Evolutionary conservation across 2,329 filamentous ascomycete species (phyloP).

Genomic region (Colletotrichum zoysiae): DNA sequence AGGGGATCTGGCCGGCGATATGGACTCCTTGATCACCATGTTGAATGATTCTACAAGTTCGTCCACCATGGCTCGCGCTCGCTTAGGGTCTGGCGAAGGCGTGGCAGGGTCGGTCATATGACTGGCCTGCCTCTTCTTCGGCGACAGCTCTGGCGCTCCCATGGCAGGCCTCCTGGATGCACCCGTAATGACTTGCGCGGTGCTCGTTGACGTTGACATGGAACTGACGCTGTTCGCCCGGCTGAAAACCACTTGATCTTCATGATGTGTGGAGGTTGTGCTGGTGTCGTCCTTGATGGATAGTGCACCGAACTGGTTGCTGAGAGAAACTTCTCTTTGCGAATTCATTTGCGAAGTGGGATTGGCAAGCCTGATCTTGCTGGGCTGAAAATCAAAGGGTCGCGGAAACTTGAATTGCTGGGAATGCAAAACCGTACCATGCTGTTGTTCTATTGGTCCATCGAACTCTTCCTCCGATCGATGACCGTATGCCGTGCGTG

Average conservation of each 20-base stretch:
- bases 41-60: slow-evolving; percentile 45
- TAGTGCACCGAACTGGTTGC: slow-evolving; percentile 54
- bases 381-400: slow-evolving; percentile 36
- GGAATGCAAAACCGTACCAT: slow-evolving; percentile 51
- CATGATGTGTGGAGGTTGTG: slow-evolving; percentile 42
- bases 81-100: slow-evolving; percentile 40
- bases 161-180: background rate
- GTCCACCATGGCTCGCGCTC: slow-evolving; percentile 42
- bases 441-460: slow-evolving; percentile 46
- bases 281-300: slow-evolving; percentile 53
- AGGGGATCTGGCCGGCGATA: slow-evolving; percentile 55
- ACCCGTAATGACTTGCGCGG: slow-evolving; percentile 45
- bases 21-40: slow-evolving; percentile 50
- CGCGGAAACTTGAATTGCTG: slow-evolving; percentile 30
- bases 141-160: slow-evolving; percentile 34
- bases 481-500: slow-evolving; percentile 56
- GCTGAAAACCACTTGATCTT: slow-evolving; percentile 62
- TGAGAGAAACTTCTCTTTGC: slow-evolving; percentile 60
- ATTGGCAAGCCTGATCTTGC: slow-evolving; percentile 47
- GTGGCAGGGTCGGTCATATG: slow-evolving; percentile 37
- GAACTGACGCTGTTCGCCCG: slow-evolving; percentile 44
- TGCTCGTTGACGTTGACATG: slow-evolving; percentile 27
- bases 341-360: slow-evolving; percentile 47
- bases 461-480: slow-evolving; percentile 56
- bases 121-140: slow-evolving; percentile 40